phyloP scores from a whole-genome alignment of 495 filamentous ascomycete genomes.

The Hypomontagnella submonticulosa region DNA sequence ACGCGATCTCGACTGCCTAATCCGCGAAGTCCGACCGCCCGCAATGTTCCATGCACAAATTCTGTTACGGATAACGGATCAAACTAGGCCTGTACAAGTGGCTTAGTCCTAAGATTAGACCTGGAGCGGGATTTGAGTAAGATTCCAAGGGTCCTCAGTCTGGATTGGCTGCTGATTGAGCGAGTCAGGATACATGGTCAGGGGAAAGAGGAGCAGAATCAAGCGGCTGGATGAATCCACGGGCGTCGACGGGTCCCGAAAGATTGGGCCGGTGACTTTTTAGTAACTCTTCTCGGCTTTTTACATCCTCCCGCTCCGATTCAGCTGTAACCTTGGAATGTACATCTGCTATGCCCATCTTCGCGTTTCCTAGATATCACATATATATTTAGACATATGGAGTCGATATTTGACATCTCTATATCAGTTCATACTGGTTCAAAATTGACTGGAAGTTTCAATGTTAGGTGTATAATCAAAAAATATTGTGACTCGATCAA shows the following conservation, averaged over 20 bases:
- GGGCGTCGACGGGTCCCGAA: conserved; percentile 15
- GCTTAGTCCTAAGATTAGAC: conserved; percentile 26
- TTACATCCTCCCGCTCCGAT: conserved; percentile 35
- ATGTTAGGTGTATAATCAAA: too few relatives aligned
- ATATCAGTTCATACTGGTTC: too few relatives aligned
- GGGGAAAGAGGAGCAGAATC: conserved; percentile 6
- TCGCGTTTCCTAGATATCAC: not conserved
- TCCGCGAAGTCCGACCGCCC: conserved; percentile 25
- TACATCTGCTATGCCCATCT: too few relatives aligned
- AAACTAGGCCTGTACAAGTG: conserved; percentile 3
- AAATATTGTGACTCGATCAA: too few relatives aligned
- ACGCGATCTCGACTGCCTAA: conserved; percentile 29
- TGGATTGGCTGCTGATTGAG: conserved; percentile 21
- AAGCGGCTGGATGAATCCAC: conserved; percentile 2
- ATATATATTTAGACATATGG: not conserved
- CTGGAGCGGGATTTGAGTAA: conserved; percentile 1
- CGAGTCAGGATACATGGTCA: conserved; percentile 36
- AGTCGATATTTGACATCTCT: too few relatives aligned
- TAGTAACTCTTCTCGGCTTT: conserved; percentile 31
- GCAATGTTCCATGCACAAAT: conserved; percentile 22
- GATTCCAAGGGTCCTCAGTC: conserved; percentile 8
- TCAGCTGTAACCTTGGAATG: not conserved
- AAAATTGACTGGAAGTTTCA: too few relatives aligned
- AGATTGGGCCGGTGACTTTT: conserved; percentile 23
- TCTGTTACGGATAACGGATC: conserved; percentile 2